These are phyloP conservation scores for Retiboletus fuscus DNA, from an alignment of 1,284 basidiomycete genomes.

Conservation along the genomic window DNA sequence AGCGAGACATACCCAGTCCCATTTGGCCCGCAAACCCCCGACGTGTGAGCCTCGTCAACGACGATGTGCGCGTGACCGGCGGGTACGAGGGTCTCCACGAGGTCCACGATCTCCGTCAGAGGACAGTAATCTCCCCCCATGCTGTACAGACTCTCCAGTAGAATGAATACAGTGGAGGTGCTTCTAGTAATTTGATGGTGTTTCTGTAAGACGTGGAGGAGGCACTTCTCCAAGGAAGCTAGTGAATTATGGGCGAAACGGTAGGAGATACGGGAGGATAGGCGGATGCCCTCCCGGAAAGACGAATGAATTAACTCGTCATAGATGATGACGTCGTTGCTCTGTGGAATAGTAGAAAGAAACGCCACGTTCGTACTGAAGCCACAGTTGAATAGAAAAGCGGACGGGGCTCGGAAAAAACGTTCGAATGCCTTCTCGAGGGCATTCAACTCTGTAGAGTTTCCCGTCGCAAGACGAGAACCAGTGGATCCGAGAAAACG, in stretches of 20 bases:
- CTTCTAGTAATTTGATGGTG: constrained; percentile 39
- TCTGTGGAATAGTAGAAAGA: constrained; percentile 63
- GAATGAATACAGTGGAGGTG: constrained; percentile 58
- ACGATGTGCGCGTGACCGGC: constrained; percentile 51
- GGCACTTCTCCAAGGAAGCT: constrained; percentile 35
- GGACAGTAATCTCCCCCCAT: constrained; percentile 76
- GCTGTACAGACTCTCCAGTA: constrained; percentile 70
- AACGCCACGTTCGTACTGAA: constrained; percentile 72
- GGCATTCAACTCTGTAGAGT: constrained; percentile 47
- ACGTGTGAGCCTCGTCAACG: constrained; percentile 70
- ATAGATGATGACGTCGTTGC: constrained; percentile 64
- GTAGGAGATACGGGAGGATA: constrained; percentile 48
- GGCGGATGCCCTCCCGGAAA: constrained; percentile 67
- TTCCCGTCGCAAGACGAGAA: constrained; percentile 65
- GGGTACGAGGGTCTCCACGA: constrained; percentile 52
- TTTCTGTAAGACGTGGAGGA: constrained; percentile 45
- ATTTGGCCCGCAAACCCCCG: constrained; percentile 58
- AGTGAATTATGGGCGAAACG: constrained; percentile 64
- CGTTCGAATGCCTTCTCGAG: constrained; percentile 27
- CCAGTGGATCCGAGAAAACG: constrained; percentile 66
- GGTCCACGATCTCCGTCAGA: constrained; percentile 55
- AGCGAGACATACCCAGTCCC: constrained; percentile 55
- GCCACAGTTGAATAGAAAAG: constrained; percentile 70
- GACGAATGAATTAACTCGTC: constrained; percentile 72
- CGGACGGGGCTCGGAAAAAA: constrained; percentile 48